Evolutionary conservation across 805 yeast species (phyloP), one percentile per base, ranked within the genome.

Genomic region (Pichia exigua): DNA sequence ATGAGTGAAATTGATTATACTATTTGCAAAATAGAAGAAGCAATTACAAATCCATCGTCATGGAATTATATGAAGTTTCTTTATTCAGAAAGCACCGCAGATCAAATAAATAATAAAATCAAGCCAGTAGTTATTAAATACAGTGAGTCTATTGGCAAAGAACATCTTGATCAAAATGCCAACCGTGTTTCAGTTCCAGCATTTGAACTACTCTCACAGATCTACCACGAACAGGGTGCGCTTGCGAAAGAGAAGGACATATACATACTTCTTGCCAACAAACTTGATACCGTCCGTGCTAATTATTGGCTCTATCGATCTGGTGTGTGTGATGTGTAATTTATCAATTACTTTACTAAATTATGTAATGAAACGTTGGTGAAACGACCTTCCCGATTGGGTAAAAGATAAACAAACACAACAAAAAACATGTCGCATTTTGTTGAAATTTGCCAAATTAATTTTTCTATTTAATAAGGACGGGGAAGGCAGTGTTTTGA

Each of bases 31-130:
- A 85, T 92, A 21, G 69, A 57, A 17, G 39, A 66, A 35, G 82
- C 89, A 2, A 95, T 97, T 0, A 88, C 86, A 44, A 92, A 94
- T 63, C 82, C 85, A 44, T 82, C 95, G 8, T 71, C 86, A 0
- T 92, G 98, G 99, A 84, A 85, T 60, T 94, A 92, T 63, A 65
- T 90, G 18, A 62, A 66, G 41, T 49, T 38, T 7, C 20, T 21
- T 2, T 35, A 24, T 47, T 35, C 39, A 45, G 92, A 1, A 58
- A 87, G 0, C 73, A 75, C 59, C 69, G 8, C 28, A 17, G 15
- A 13, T 17, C 51, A 57, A 32, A 56, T 61, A 45, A 4, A 56
- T 59, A 1, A 15, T 48, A 43, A 65, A 68, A 22, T 57, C 79
- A 47, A 43, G 4, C 10, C 13, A 3, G 2, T 84, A 51, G 78